These are phyloP conservation scores for Akanthomyces dipterigenus DNA, from an alignment of 2,329 filamentous ascomycete genomes.

Conservation along the genomic window DNA sequence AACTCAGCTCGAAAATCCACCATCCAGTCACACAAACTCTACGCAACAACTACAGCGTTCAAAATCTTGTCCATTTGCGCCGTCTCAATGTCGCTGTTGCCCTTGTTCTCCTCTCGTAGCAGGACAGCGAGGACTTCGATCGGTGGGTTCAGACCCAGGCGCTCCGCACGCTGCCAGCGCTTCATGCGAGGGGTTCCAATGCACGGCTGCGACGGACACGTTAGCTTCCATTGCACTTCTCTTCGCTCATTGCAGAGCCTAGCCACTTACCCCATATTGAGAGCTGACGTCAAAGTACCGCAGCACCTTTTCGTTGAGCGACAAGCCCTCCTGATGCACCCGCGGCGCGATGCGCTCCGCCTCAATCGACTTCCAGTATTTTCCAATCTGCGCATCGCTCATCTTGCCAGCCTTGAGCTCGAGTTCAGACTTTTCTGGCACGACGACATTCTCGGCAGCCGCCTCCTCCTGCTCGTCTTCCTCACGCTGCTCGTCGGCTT, in stretches of 20 bases:
- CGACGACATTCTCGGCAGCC: constrained; percentile 22
- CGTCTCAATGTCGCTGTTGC: constrained; percentile 48
- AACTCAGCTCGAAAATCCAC: neutral
- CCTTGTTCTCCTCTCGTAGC: constrained; percentile 59
- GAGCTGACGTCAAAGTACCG: constrained; percentile 88
- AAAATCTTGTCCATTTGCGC: constrained; percentile 69
- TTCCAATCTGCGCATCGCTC: constrained; percentile 60
- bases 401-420: constrained; percentile 58
- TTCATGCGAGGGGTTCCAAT: constrained; percentile 75
- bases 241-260: too few species aligned
- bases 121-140: constrained; percentile 85
- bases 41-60: constrained; percentile 39
- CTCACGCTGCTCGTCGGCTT: constrained; percentile 18
- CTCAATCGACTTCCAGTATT: constrained; percentile 74
- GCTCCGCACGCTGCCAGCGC: constrained; percentile 82
- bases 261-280: constrained; percentile 74
- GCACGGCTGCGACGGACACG: constrained; percentile 58
- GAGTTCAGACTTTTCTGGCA: constrained; percentile 38
- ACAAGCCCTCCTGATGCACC: constrained; percentile 72
- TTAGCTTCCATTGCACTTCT: neutral
- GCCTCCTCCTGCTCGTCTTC: constrained; percentile 19
- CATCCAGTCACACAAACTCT: constrained; percentile 7
- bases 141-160: constrained; percentile 77
- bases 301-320: constrained; percentile 74
- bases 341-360: constrained; percentile 57